Percentiles rank a stretch among this genome's conserved stretches.
These are phyloP conservation scores for Gamarada debralockiae DNA, from an alignment of 495 filamentous ascomycete genomes.

Conservation along the genomic window DNA sequence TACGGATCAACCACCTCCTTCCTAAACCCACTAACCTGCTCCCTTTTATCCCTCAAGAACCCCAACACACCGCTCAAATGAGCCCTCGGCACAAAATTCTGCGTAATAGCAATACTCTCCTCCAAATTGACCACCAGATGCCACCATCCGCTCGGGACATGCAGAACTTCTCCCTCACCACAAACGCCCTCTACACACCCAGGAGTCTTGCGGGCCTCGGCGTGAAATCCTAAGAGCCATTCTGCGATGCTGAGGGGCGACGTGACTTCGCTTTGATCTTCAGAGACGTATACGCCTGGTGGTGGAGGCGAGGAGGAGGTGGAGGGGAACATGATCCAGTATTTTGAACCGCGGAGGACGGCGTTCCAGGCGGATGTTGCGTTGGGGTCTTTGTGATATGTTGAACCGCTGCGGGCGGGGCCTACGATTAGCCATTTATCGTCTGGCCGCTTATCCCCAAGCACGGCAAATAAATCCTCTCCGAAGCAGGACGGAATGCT, in stretches of 20 bases:
- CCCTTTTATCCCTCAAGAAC: constrained; percentile 77
- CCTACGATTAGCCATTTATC: constrained; percentile 93
- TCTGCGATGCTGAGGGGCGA: constrained; percentile 93
- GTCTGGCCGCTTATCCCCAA: constrained; percentile 79
- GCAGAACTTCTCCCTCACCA: constrained; percentile 79
- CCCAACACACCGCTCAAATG: constrained; percentile 72
- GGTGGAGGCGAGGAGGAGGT: constrained; percentile 53
- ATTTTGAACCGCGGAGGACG: constrained; percentile 85
- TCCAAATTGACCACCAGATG: constrained; percentile 91
- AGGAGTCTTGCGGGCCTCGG: constrained; percentile 70
- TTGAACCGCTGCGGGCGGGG: constrained; percentile 84
- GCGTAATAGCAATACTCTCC: constrained; percentile 82
- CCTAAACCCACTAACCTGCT: constrained; percentile 84
- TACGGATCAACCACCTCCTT: constrained; percentile 71
- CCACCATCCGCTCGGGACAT: constrained; percentile 95
- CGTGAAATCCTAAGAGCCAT: constrained; percentile 89
- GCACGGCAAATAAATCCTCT: constrained; percentile 78
- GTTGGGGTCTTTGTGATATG: constrained; percentile 84
- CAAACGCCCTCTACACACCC: constrained; percentile 90
- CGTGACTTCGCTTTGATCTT: constrained; percentile 92
- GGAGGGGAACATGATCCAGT: constrained; percentile 97
- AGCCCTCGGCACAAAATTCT: constrained; percentile 86
- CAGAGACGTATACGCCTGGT: constrained; percentile 88
- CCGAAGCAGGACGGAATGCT: constrained; percentile 87
- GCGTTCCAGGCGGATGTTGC: constrained; percentile 90